Evolutionary conservation across 139 green algal genomes (phyloP), one percentile per base, ranked within the genome.

Genomic region (Desmodesmus armatus): DNA sequence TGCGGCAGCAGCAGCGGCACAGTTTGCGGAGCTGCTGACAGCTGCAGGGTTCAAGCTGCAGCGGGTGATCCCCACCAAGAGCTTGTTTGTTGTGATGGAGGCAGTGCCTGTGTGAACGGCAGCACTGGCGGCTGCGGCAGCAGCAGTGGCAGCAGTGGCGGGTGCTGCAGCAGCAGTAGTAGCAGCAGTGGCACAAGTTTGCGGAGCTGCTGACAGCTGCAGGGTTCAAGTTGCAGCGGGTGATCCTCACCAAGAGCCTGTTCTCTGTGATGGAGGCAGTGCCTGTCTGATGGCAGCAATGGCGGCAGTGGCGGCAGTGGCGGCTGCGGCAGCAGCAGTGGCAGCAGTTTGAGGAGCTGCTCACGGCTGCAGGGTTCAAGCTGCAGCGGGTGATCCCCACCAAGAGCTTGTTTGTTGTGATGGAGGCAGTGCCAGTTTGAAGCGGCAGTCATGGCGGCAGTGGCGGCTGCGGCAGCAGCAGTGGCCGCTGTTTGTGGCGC

Each of bases 241-340:
- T 87, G 33, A 13, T 87, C 40, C 82, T 71, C 58, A 87, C 82
- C 13, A 87, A 82, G 71, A 65, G 55, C 9, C 41, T 87, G 5
- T 87, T 87, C 82, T 82, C 82, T 39, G 82, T 87, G 53, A 29
- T 87, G 55, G 82, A 87, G 60, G 82, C 82, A 6, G 37, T 44
- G 29, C 82, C 82, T 25, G 55, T 82, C 41, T 87, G 27, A n/a
- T n/a, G n/a, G n/a, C n/a, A n/a, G n/a, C n/a, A n/a, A n/a, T n/a
- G n/a, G n/a, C n/a, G n/a, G n/a, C n/a, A n/a, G n/a, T n/a, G n/a
- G n/a, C n/a, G n/a, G n/a, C n/a, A n/a, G n/a, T n/a, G n/a, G n/a
- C n/a, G n/a, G n/a, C n/a, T n/a, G n/a, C n/a, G n/a, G n/a, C n/a
- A n/a, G n/a, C n/a, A n/a, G n/a, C n/a, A n/a, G n/a, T n/a, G n/a